Evolutionary conservation across 208 protist genomes (phyloP).

Genomic region (Acanthamoeba sp.): DNA sequence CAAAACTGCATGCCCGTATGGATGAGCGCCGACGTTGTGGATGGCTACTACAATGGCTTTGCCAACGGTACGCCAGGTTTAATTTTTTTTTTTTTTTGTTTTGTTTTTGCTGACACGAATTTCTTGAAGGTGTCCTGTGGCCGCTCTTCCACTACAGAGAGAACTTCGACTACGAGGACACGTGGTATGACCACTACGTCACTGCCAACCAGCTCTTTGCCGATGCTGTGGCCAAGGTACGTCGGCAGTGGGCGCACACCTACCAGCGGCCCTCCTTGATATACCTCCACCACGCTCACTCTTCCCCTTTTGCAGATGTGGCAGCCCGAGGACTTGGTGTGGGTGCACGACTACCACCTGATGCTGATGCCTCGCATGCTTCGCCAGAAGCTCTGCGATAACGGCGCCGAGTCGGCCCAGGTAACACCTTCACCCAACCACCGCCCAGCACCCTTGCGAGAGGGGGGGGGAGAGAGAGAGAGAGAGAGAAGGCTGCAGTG

Average conservation of each 20-base stretch:
- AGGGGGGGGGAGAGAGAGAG: too few relatives aligned
- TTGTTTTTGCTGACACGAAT: too few relatives aligned
- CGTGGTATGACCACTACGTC: conserved; percentile 81
- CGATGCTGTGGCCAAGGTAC: conserved; percentile 72
- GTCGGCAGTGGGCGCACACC: neutral
- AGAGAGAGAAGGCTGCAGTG: too few relatives aligned
- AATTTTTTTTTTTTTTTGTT: too few relatives aligned
- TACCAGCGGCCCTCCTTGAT: neutral
- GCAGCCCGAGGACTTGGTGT: conserved; percentile 84
- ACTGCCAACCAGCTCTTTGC: conserved; percentile 86
- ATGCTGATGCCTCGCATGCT: conserved; percentile 90
- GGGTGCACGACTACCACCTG: conserved; percentile 91
- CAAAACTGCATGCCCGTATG: conserved; percentile 83
- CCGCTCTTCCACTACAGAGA: conserved; percentile 88
- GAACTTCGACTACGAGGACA: conserved; percentile 78
- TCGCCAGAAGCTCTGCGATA: conserved; percentile 65
- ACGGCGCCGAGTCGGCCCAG: neutral
- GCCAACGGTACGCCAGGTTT: conserved; percentile 71
- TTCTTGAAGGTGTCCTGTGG: conserved; percentile 83
- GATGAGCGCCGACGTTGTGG: conserved; percentile 76
- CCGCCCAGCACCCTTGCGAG: too few relatives aligned
- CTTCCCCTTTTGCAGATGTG: conserved; percentile 66
- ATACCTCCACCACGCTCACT: neutral
- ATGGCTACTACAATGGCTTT: conserved; percentile 84
- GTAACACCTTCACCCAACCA: too few relatives aligned